Conservation (phyloP, 495 filamentous ascomycete genomes). For the Parathielavia hyrcaniae region DNA sequence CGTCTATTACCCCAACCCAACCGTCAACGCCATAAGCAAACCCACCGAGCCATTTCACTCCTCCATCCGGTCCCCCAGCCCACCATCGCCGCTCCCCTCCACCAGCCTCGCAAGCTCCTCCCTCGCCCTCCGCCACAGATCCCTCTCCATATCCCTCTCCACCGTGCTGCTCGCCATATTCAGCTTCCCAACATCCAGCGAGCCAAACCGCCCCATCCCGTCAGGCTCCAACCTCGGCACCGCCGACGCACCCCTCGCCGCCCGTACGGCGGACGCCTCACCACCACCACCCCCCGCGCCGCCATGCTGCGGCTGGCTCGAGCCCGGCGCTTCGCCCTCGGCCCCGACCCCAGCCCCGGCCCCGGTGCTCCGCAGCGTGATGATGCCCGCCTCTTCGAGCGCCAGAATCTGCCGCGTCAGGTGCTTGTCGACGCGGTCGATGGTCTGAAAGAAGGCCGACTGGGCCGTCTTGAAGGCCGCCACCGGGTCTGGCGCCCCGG, state of each 20-base stretch:
- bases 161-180: slow-evolving; percentile 75
- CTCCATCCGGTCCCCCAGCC: slow-evolving; percentile 24
- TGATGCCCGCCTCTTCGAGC: slow-evolving; percentile 68
- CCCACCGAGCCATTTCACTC: slow-evolving; percentile 7
- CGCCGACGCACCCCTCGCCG: slow-evolving; percentile 2
- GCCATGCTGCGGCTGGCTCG: slow-evolving; percentile 2
- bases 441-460: slow-evolving; percentile 56
- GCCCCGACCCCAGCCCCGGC: not conserved
- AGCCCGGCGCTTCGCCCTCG: not conserved
- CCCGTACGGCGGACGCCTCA: not conserved
- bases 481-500: slow-evolving; percentile 46
- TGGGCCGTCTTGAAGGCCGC: slow-evolving; percentile 58
- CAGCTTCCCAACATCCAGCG: slow-evolving; percentile 73
- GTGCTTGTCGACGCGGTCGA: slow-evolving; percentile 62
- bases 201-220: slow-evolving; percentile 52
- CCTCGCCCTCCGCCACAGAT: slow-evolving; percentile 62
- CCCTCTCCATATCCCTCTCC: slow-evolving; percentile 69
- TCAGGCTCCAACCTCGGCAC: slow-evolving; percentile 41
- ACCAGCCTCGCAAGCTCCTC: slow-evolving; percentile 25
- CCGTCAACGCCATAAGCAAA: not conserved
- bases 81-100: not conserved
- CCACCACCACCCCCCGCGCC: not conserved
- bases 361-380: slow-evolving; percentile 40
- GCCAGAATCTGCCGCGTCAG: slow-evolving; percentile 74
- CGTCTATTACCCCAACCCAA: not conserved